These are phyloP conservation scores for Garcia nutans DNA, from an alignment of 345 rosid genomes.

Conservation along the genomic window DNA sequence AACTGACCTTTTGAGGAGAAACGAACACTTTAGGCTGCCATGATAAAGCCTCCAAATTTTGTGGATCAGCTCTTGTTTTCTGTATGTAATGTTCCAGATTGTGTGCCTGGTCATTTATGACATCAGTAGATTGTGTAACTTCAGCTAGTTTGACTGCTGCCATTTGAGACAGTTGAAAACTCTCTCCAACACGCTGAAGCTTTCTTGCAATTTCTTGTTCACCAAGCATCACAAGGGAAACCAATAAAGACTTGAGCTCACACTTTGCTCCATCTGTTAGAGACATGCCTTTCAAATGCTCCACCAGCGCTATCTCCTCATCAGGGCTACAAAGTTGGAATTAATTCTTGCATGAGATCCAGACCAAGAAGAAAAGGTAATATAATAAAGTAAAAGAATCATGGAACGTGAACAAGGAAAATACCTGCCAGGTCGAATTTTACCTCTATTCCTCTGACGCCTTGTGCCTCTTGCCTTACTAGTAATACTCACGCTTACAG, in stretches of 20 bases:
- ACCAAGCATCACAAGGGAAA: constrained; percentile 70
- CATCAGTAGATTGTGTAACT: constrained; percentile 54
- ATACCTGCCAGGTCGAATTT: constrained; percentile 95
- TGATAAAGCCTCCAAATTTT: constrained; percentile 50
- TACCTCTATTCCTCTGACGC: constrained; percentile 75
- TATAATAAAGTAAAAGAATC: not conserved
- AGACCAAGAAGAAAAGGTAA: not conserved
- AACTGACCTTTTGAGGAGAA: constrained; percentile 41
- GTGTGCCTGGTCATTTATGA: constrained; percentile 54
- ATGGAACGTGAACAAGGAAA: not conserved
- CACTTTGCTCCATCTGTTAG: constrained; percentile 60
- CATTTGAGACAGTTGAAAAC: constrained; percentile 67
- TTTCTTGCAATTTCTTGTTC: constrained; percentile 63
- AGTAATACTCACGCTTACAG: constrained; percentile 56
- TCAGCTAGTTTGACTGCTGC: constrained; percentile 84
- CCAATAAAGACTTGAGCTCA: constrained; percentile 78
- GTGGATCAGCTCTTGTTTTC: constrained; percentile 40
- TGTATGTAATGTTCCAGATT: constrained; percentile 52
- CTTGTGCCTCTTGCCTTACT: constrained; percentile 67
- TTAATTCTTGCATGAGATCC: constrained; percentile 21
- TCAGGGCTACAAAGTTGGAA: constrained; percentile 57
- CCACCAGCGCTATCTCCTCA: constrained; percentile 92
- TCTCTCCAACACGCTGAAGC: constrained; percentile 68
- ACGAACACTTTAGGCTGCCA: constrained; percentile 75
- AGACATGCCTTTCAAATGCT: constrained; percentile 87